Percentiles rank a stretch among this genome's conserved stretches.
Evolutionary conservation across 768 basidiomycete species (phyloP).

Genomic region (Xerocomus spinulosus): DNA sequence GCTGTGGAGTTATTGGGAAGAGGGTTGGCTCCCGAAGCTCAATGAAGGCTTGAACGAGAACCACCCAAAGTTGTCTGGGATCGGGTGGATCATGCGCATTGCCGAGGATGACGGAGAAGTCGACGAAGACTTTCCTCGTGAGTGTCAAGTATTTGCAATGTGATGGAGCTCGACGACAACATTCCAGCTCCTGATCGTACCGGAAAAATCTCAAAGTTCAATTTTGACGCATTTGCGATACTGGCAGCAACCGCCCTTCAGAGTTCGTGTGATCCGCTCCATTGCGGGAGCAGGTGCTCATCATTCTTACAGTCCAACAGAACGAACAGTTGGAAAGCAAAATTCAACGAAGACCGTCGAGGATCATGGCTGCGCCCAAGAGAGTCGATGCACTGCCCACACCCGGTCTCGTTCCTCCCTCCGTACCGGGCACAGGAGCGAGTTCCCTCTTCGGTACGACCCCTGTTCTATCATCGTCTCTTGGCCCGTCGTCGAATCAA

Average conservation of each 20-base stretch:
- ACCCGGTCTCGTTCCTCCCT: conserved; percentile 36
- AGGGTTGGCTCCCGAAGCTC: conserved; percentile 72
- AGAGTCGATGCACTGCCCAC: conserved; percentile 46
- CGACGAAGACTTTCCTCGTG: conserved; percentile 97
- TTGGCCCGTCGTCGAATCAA: conserved; percentile 65
- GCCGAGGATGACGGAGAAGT: conserved; percentile 98
- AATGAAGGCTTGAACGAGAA: conserved; percentile 61
- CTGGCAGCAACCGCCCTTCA: conserved; percentile 70
- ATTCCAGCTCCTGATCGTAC: conserved; percentile 82
- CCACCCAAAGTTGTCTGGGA: conserved; percentile 66
- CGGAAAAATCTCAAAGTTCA: conserved; percentile 82
- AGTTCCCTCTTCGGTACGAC: conserved; percentile 49
- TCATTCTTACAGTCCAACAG: conserved; percentile 51
- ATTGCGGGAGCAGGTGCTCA: not conserved
- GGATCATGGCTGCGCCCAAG: conserved; percentile 54
- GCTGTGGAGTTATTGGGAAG: conserved; percentile 91
- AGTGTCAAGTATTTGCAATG: conserved; percentile 27
- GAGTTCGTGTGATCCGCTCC: conserved; percentile 39
- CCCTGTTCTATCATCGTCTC: conserved; percentile 56
- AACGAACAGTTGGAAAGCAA: conserved; percentile 76
- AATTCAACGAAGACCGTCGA: conserved; percentile 78
- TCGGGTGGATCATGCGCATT: conserved; percentile 91
- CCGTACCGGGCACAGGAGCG: conserved; percentile 36
- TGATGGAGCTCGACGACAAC: not conserved
- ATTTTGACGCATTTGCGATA: conserved; percentile 85